A percentile compares a stretch with the other conserved stretches of the same genome.
Conservation (phyloP, 441 rosid species). For the Erysimum cheiri region DNA sequence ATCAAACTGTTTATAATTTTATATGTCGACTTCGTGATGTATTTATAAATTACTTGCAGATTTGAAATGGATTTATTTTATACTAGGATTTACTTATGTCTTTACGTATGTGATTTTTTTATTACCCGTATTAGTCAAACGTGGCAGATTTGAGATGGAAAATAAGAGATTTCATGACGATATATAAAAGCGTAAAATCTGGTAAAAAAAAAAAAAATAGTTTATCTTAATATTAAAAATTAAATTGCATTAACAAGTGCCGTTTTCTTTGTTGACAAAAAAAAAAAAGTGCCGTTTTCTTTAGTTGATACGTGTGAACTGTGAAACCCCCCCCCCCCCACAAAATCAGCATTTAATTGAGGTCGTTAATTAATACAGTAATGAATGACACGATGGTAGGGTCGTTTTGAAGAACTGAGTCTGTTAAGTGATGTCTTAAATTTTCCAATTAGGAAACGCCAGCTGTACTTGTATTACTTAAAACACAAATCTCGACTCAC, state of each 20-base stretch:
- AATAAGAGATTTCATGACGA: slow-evolving; percentile 27
- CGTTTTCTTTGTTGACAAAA: no score
- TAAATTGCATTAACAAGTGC: not conserved
- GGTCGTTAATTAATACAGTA: slow-evolving; percentile 15
- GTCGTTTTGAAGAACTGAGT: not conserved
- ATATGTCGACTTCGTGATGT: not conserved
- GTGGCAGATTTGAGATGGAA: slow-evolving; percentile 15
- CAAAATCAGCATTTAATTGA: slow-evolving; percentile 34
- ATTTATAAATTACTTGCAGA: not conserved
- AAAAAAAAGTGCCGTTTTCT: no score
- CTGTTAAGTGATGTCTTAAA: slow-evolving; percentile 11
- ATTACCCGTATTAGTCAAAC: slow-evolving; percentile 11
- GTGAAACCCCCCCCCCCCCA: slow-evolving; percentile 24
- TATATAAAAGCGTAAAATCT: slow-evolving; percentile 4
- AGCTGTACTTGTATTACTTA: slow-evolving; percentile 1
- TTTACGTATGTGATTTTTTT: not conserved
- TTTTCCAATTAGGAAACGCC: slow-evolving; percentile 10
- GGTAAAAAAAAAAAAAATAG: slow-evolving; percentile 1
- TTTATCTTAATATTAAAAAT: not conserved
- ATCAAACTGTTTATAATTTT: not conserved
- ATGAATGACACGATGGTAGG: not conserved
- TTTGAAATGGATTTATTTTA: not conserved
- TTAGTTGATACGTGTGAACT: not conserved
- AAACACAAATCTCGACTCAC: slow-evolving; percentile 1
- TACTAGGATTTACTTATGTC: not conserved